Evolutionary conservation across 345 rosid species (phyloP).

Genomic region (Syzygium aqueum): DNA sequence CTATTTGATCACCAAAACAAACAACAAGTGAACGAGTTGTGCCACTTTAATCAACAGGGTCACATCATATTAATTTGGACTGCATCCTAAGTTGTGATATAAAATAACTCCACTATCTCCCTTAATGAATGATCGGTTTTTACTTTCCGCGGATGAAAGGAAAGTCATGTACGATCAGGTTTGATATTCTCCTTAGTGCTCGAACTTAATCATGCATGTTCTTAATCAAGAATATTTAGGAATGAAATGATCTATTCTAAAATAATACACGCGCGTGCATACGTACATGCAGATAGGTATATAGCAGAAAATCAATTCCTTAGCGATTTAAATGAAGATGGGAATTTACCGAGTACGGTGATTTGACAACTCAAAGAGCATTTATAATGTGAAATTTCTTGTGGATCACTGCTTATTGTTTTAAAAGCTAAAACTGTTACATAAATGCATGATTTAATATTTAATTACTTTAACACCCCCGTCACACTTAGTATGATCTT

Average conservation of each 20-base stretch:
- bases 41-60: not conserved
- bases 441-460: too few species aligned
- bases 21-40: not conserved
- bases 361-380: not conserved
- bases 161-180: not conserved
- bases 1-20: not conserved
- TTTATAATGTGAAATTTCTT: too few species aligned
- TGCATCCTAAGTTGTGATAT: not conserved
- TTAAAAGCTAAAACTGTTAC: too few species aligned
- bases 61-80: not conserved
- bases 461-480: too few species aligned
- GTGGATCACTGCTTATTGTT: too few species aligned
- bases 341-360: not conserved
- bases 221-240: not conserved
- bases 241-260: not conserved
- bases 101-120: not conserved
- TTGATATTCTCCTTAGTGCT: not conserved
- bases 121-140: not conserved
- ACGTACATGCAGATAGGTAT: not conserved
- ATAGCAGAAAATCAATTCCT: not conserved
- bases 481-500: too few species aligned
- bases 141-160: not conserved
- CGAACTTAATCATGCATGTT: not conserved
- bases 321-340: not conserved
- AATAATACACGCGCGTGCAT: not conserved